Percentiles rank a stretch among this genome's conserved stretches.
Conservation (phyloP, 129 eudicot genomes). For the Artemisia tridentata region DNA sequence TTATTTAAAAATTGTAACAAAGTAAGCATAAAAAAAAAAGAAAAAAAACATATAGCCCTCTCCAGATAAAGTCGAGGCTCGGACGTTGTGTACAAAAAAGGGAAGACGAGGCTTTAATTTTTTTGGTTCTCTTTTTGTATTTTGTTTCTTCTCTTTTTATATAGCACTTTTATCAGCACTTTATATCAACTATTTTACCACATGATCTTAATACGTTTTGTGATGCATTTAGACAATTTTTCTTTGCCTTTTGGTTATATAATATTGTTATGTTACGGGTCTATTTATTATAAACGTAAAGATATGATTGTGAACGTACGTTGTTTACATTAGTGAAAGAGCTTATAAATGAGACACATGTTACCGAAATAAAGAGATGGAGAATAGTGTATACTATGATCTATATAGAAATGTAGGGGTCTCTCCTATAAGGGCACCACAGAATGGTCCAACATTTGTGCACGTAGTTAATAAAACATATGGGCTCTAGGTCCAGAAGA, state of each 20-base stretch:
- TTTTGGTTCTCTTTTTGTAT: neutral
- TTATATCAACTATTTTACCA: neutral
- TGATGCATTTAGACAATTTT: neutral
- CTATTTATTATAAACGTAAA: neutral
- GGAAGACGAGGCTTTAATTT: constrained; percentile 37
- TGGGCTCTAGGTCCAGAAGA: constrained; percentile 41
- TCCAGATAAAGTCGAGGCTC: constrained; percentile 46
- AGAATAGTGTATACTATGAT: neutral
- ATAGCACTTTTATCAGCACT: constrained; percentile 6
- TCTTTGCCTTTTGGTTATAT: neutral
- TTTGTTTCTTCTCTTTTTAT: constrained; percentile 7
- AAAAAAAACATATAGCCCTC: constrained; percentile 61
- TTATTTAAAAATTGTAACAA: constrained; percentile 23
- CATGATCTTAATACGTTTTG: neutral
- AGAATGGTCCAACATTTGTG: constrained; percentile 35
- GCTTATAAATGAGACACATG: neutral
- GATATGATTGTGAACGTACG: neutral
- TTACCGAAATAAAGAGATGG: neutral
- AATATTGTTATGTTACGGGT: neutral
- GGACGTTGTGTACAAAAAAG: constrained; percentile 56
- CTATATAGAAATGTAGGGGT: constrained; percentile 15
- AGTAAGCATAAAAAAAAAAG: neutral
- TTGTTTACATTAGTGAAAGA: neutral
- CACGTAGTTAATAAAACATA: constrained; percentile 35
- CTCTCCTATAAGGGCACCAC: constrained; percentile 24